These are phyloP conservation scores for Leccinum variicolor DNA, from an alignment of 768 basidiomycete genomes.

Conservation along the genomic window DNA sequence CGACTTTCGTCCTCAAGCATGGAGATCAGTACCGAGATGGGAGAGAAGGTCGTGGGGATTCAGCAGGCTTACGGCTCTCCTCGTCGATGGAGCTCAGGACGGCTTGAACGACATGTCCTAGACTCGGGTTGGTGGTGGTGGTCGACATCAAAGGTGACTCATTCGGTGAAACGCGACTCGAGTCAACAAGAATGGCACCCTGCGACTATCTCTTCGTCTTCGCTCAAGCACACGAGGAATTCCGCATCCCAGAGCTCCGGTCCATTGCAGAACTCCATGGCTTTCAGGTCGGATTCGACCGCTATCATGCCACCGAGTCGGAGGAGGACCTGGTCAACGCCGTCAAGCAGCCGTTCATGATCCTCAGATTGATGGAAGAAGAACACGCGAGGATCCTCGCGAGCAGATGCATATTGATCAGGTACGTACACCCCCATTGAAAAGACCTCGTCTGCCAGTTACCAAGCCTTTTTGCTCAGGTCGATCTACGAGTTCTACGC, in stretches of 20 bases:
- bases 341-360: slow-evolving; percentile 64
- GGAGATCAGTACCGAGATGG: not conserved
- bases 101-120: slow-evolving; percentile 28
- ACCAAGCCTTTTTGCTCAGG: slow-evolving; percentile 36
- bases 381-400: slow-evolving; percentile 74
- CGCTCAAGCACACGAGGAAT: slow-evolving; percentile 78
- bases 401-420: slow-evolving; percentile 76
- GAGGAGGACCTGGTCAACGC: slow-evolving; percentile 45
- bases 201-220: slow-evolving; percentile 63
- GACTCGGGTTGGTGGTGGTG: slow-evolving; percentile 9
- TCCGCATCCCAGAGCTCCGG: slow-evolving; percentile 77
- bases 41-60: not conserved
- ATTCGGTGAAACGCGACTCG: not conserved
- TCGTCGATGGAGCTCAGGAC: slow-evolving; percentile 33
- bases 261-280: slow-evolving; percentile 74
- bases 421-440: slow-evolving; percentile 42
- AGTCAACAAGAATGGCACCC: slow-evolving; percentile 14
- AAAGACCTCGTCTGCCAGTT: not conserved
- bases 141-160: slow-evolving; percentile 15
- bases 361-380: slow-evolving; percentile 64
- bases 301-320: slow-evolving; percentile 29
- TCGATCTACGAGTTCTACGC: slow-evolving; percentile 78
- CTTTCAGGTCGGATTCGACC: slow-evolving; percentile 51
- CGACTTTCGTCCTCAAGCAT: slow-evolving; percentile 26
- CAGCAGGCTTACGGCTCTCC: slow-evolving; percentile 28